Percentiles rank a stretch among this genome's conserved stretches.
Conservation (phyloP, 257 asterid species). For the Przewalskia tangutica region DNA sequence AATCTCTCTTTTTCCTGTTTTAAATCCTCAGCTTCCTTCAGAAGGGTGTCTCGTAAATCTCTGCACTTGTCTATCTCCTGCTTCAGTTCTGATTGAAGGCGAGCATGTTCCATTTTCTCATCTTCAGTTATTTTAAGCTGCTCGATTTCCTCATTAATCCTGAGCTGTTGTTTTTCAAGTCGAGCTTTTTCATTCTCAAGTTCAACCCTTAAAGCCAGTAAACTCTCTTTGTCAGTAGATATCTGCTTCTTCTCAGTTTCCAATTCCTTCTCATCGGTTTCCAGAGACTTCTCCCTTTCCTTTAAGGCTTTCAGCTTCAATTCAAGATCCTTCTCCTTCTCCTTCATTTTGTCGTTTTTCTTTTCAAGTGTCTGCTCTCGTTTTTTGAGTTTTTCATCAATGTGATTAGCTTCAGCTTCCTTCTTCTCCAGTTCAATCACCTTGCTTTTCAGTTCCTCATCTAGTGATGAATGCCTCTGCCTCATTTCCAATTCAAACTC, state of each 20-base stretch:
- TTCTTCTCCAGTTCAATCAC: constrained; percentile 67
- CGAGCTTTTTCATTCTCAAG: constrained; percentile 61
- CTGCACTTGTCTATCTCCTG: constrained; percentile 76
- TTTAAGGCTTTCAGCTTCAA: constrained; percentile 57
- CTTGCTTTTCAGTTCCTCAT: constrained; percentile 61
- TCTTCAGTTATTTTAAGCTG: constrained; percentile 73
- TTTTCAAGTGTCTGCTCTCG: constrained; percentile 78
- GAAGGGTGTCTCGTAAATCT: constrained; percentile 48
- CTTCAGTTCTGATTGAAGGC: constrained; percentile 67
- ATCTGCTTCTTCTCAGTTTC: constrained; percentile 49
- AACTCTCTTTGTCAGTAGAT: constrained; percentile 49
- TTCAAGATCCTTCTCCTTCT: constrained; percentile 57
- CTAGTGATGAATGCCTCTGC: constrained; percentile 51
- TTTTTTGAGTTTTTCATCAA: constrained; percentile 78
- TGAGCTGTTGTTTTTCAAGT: constrained; percentile 46
- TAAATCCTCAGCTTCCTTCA: constrained; percentile 67
- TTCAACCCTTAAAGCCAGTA: constrained; percentile 43
- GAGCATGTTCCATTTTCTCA: constrained; percentile 67
- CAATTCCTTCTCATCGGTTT: constrained; percentile 55
- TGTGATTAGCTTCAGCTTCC: constrained; percentile 67
- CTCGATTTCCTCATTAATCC: constrained; percentile 53
- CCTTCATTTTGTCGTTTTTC: constrained; percentile 63
- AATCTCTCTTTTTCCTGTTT: constrained; percentile 81
- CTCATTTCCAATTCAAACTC: constrained; percentile 72
- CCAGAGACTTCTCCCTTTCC: constrained; percentile 71